Base-by-base conservation (phyloP, 1,284 basidiomycete genomes). In the Stereum hirsutum region DNA sequence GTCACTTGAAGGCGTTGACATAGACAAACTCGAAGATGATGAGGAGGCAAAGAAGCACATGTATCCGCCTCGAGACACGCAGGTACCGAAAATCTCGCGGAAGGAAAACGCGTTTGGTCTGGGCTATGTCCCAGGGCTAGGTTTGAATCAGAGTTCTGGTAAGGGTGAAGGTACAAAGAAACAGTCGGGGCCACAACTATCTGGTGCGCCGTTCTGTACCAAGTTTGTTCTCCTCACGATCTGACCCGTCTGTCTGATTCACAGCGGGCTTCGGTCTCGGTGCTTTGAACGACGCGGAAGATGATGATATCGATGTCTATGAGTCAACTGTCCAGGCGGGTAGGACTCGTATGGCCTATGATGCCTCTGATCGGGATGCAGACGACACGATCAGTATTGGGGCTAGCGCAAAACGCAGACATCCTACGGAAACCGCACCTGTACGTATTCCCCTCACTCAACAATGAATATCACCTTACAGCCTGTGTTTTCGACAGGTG, bases 261-360 rank as follows among this genome's bases (percentile, higher is more conserved):
- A 26, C 50, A 87, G 86, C 80, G 54, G 87, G 87, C 0, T 91
- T 91, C 54, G 89, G 89, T 21, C 66, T 92, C 4, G 88, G 88
- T n/a, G 88, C 83, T 1, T 61, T 89, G 33, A 91, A 92, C 54
- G 85, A 89, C 44, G 86, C 84, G 0, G 90, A 92, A 36, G 89
- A 94, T 43, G 91, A 94, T 54, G 90, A 95, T 53, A 52, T 91
- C 21, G 90, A 93, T 54, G 72, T 93, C 1, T 95, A 95, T 54
- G 84, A 88, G 52, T 41, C 51, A 35, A 44, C 61, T 33, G 32
- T 52, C 30, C 48, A 59, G 28, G 53, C 54, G 5, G 60, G 64
- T n/a, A 67, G 67, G 48, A 74, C 65, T 49, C 69, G 72, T 24
- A 70, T 80, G 43, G 89, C 87, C 1, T 93, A 85, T 56, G 88